Base-by-base conservation (phyloP, 805 yeast genomes). In the Clavispora phyllophila region DNA sequence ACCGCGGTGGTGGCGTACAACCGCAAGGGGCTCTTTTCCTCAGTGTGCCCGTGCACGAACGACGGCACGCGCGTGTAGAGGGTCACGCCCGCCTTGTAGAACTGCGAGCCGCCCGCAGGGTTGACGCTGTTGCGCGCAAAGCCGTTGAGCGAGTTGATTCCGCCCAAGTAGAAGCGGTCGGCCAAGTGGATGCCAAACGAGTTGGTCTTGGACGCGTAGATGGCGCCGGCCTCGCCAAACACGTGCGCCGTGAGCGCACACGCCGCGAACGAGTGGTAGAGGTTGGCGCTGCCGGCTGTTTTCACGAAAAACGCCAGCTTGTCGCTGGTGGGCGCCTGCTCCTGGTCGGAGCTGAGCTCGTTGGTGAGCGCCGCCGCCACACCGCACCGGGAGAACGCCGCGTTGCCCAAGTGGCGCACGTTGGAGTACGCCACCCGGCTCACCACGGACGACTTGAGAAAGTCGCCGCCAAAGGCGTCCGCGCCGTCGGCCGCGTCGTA, bases 161-260 rank as follows among this genome's bases (percentile, higher is more conserved):
- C 96, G 14, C 96, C 95, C 36, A 86, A 69, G 55, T 82, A 87
- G 59, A 90, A 91, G 49, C 86, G 75, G 61, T 91, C 99, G 57
- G 82, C 75, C 24, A 82, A 56, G 54, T 85, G 90, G 1, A 86
- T 63, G 40, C 64, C 50, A 12, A 41, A 43, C 9, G 32, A 12
- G 42, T 65, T 49, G 18, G 44, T 42, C 9, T 26, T 27, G 10
- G 47, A 40, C 42, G 76, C 67, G 44, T 68, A 63, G 23, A 87
- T 66, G 42, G 71, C 68, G 4, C 96, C 96, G 31, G 76, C 65
- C 36, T 73, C 74, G 4, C 72, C 54, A 1, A 77, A 64, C 2
- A 76, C 49, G 38, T 75, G 76, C 24, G 81, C 47, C 4, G 87
- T 79, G 33, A 83, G 40, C 38, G 55, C 57, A 40, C 75, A 67